Evolutionary conservation across 768 basidiomycete species (phyloP).

Genomic region (Gautieria morchelliformis): DNA sequence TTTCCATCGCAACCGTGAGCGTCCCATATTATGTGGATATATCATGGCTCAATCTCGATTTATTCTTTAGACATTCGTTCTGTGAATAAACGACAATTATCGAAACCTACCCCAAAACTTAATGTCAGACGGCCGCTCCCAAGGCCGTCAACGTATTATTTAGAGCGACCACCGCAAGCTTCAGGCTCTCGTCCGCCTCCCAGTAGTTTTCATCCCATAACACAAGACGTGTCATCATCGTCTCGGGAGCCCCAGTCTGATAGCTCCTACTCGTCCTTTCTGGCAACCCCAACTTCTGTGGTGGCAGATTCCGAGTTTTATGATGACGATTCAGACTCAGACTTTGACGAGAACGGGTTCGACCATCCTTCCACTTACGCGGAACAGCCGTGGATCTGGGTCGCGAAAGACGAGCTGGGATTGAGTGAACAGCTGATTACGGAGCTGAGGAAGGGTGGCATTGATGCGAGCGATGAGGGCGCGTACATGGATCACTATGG

Average conservation of each 20-base stretch:
- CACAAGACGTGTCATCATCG: not conserved
- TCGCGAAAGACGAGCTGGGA: constrained; percentile 34
- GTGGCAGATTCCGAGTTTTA: not conserved
- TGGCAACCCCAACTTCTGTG: not conserved
- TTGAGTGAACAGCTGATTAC: constrained; percentile 22
- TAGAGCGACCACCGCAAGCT: not conserved
- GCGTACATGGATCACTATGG: constrained; percentile 25
- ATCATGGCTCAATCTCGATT: not conserved
- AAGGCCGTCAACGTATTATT: not conserved
- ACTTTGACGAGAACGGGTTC: constrained; percentile 28
- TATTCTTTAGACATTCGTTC: constrained; percentile 4
- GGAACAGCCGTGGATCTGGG: constrained; percentile 32
- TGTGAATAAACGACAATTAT: constrained; percentile 6
- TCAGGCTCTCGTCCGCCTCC: not conserved
- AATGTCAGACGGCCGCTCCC: not conserved
- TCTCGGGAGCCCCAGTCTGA: not conserved
- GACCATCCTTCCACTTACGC: constrained; percentile 38
- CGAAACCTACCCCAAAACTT: not conserved
- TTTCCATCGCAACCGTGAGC: constrained; percentile 18
- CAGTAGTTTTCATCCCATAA: too few species aligned
- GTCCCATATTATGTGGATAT: not conserved
- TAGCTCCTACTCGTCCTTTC: not conserved
- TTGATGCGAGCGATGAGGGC: constrained; percentile 24
- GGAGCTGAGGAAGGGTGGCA: constrained; percentile 24
- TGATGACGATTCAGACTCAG: constrained; percentile 13